Percentiles rank a stretch among this genome's conserved stretches.
Conservation (phyloP, 1,284 basidiomycete species). For the Marasmius oreades region DNA sequence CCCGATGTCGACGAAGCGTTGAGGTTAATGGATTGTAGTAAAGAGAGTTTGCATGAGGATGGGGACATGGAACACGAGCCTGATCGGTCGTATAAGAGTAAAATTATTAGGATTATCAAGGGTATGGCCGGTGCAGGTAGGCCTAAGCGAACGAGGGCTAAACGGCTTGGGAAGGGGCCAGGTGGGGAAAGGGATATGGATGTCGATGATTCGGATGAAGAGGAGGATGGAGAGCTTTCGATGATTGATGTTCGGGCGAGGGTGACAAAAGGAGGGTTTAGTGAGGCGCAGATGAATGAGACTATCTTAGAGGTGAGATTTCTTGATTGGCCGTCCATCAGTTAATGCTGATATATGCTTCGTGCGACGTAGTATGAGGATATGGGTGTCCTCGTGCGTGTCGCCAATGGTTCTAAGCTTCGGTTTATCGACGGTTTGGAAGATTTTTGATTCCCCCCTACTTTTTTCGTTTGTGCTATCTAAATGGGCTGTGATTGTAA, state of each 20-base stretch:
- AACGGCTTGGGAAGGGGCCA: constrained; percentile 63
- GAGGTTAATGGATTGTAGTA: constrained; percentile 94
- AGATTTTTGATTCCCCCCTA: neutral
- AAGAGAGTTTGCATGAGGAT: constrained; percentile 84
- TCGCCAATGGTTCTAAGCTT: constrained; percentile 75
- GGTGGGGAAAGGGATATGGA: constrained; percentile 67
- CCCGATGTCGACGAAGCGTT: constrained; percentile 96
- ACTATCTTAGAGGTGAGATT: constrained; percentile 71
- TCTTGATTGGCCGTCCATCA: constrained; percentile 4
- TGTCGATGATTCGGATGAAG: constrained; percentile 57
- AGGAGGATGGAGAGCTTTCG: constrained; percentile 56
- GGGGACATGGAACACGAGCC: constrained; percentile 64
- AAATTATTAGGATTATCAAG: constrained; percentile 89
- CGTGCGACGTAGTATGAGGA: constrained; percentile 71
- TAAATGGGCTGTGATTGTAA: neutral
- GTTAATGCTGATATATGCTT: neutral
- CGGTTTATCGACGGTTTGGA: constrained; percentile 41
- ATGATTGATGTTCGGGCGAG: constrained; percentile 85
- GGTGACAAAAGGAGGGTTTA: constrained; percentile 84
- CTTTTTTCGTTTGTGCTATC: neutral
- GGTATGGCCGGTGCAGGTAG: constrained; percentile 62
- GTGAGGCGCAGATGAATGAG: constrained; percentile 85
- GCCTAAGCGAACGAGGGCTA: constrained; percentile 31
- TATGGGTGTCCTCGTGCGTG: constrained; percentile 71
- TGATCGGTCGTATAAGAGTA: constrained; percentile 77